phyloP scores from a whole-genome alignment of 768 basidiomycete species.

The Aureoboletus auriporus region DNA sequence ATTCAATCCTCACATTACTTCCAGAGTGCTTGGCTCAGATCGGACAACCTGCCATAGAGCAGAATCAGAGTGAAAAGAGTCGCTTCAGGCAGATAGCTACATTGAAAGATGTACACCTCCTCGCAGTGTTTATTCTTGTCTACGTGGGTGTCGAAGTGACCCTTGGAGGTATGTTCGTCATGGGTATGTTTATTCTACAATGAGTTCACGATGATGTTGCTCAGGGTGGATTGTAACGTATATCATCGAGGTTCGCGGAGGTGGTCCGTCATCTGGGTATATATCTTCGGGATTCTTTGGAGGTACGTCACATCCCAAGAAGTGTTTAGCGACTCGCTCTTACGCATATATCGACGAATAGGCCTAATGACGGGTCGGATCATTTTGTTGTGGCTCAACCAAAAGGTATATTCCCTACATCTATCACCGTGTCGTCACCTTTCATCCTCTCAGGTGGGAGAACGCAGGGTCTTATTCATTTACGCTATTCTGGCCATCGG shows the following conservation, averaged over 20 bases:
- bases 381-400: conserved; percentile 52
- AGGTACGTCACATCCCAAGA: conserved; percentile 31
- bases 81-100: conserved; percentile 49
- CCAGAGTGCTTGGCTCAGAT: conserved; percentile 52
- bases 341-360: conserved; percentile 17
- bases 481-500: conserved; percentile 52
- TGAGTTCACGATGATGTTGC: neutral
- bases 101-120: conserved; percentile 51
- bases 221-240: conserved; percentile 73
- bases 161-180: conserved; percentile 31
- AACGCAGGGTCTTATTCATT: conserved; percentile 35
- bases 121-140: conserved; percentile 61
- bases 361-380: conserved; percentile 59
- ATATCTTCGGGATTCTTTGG: conserved; percentile 57
- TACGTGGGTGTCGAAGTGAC: conserved; percentile 70
- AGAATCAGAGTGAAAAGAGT: conserved; percentile 30
- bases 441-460: conserved; percentile 20
- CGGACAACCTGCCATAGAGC: conserved; percentile 44
- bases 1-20: neutral
- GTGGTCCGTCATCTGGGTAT: conserved; percentile 43
- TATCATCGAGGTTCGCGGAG: conserved; percentile 37
- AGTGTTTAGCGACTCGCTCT: neutral
- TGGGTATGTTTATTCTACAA: neutral
- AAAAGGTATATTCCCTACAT: conserved; percentile 32
- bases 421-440: neutral